Evolutionary conservation across 1,284 basidiomycete species (phyloP).

Genomic region (Golubevia sp.): DNA sequence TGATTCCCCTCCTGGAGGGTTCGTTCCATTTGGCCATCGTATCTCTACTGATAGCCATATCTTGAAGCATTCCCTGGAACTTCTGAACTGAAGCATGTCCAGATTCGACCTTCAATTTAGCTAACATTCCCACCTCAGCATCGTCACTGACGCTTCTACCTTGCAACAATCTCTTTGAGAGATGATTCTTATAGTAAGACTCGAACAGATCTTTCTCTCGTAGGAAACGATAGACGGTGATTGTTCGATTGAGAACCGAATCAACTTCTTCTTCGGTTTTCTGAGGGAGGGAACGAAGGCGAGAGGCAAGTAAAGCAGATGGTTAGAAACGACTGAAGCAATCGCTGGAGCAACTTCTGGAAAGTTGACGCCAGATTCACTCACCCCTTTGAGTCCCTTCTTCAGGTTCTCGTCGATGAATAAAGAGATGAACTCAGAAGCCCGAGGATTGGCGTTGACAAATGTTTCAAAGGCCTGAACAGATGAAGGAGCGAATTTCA

Average conservation of each 20-base stretch:
- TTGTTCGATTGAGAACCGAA: constrained; percentile 85
- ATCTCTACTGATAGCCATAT: neutral
- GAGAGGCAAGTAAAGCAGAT: neutral
- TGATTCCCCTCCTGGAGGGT: neutral
- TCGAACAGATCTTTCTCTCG: constrained; percentile 98
- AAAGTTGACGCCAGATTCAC: constrained; percentile 60
- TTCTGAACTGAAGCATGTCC: constrained; percentile 98
- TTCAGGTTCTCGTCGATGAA: constrained; percentile 97
- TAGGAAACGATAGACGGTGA: constrained; percentile 91
- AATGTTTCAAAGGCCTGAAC: constrained; percentile 86
- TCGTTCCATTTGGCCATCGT: neutral
- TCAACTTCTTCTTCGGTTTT: constrained; percentile 95
- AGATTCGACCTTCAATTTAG: constrained; percentile 95
- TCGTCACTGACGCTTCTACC: constrained; percentile 92
- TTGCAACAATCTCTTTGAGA: constrained; percentile 86
- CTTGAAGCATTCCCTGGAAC: constrained; percentile 82
- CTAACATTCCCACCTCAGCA: constrained; percentile 95
- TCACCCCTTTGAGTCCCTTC: constrained; percentile 89
- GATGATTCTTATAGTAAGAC: constrained; percentile 94
- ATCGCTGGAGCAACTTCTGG: too few relatives aligned
- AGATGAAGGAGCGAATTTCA: too few relatives aligned
- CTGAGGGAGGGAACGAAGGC: constrained; percentile 63
- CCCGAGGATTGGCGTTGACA: constrained; percentile 84
- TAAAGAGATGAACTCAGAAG: constrained; percentile 92
- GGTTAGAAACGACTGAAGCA: neutral